Evolutionary conservation across 345 rosid genomes (phyloP).

Genomic region (Brassica cretica): DNA sequence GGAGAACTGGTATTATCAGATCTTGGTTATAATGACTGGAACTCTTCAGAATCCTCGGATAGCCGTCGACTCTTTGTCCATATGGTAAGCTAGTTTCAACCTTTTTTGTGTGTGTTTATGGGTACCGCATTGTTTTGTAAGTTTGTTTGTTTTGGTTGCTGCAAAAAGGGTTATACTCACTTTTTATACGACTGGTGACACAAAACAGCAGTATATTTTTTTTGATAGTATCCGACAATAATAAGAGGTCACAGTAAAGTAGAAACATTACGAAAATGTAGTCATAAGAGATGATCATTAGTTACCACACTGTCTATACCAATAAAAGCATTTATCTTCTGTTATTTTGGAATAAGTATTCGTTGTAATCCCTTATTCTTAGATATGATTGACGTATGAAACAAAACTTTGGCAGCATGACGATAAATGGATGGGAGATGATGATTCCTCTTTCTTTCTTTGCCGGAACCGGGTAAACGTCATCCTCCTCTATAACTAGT

Average conservation of each 20-base stretch:
- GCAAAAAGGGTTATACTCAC: background rate
- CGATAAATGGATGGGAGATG: constrained; percentile 85
- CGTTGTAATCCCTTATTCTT: background rate
- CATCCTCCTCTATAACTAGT: background rate
- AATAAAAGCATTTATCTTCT: background rate
- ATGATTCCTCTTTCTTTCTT: constrained; percentile 91
- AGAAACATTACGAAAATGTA: background rate
- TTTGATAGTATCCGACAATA: background rate
- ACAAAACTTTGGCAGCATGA: constrained; percentile 58
- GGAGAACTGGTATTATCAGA: constrained; percentile 90
- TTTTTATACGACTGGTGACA: background rate
- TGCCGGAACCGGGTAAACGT: constrained; percentile 72
- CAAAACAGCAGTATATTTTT: background rate
- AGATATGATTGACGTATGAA: background rate
- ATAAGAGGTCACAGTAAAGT: background rate
- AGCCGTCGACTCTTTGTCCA: constrained; percentile 82
- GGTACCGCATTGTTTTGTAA: background rate
- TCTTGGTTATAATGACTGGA: constrained; percentile 85
- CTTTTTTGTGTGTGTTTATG: background rate
- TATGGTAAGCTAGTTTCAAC: constrained; percentile 53
- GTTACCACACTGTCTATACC: background rate
- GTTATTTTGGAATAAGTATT: background rate
- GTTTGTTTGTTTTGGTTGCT: background rate
- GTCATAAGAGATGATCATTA: background rate
- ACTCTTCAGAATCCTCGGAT: constrained; percentile 80